Evolutionary conservation across 495 filamentous ascomycete species (phyloP).

Genomic region (Pseudoneurospora amorphoporcata): DNA sequence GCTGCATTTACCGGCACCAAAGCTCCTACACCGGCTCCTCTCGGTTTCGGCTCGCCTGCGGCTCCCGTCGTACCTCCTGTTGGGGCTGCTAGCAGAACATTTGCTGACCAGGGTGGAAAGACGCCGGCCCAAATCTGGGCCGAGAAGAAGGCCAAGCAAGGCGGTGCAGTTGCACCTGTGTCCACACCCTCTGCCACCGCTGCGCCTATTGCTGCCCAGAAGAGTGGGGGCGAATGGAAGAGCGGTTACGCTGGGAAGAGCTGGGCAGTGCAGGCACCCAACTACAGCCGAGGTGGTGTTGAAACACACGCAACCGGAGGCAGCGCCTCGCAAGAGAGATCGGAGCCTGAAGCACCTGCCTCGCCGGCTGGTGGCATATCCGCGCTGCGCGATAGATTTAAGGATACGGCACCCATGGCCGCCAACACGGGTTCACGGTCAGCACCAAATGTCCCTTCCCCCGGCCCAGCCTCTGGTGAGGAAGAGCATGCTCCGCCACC

Average conservation of each 20-base stretch:
- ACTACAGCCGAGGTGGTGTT: conserved; percentile 55
- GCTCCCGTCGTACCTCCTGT: conserved; percentile 45
- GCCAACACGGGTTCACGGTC: conserved; percentile 35
- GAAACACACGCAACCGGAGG: conserved; percentile 50
- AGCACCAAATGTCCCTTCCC: conserved; percentile 24
- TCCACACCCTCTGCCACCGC: conserved; percentile 29
- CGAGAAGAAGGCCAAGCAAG: conserved; percentile 82
- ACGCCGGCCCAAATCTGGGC: conserved; percentile 96
- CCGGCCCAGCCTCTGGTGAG: conserved; percentile 16
- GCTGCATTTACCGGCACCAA: conserved; percentile 79
- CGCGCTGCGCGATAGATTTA: conserved; percentile 68
- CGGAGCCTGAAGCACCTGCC: conserved; percentile 27
- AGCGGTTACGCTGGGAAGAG: conserved; percentile 80
- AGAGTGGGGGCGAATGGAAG: conserved; percentile 73
- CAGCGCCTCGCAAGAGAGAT: conserved; percentile 31
- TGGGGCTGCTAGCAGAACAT: conserved; percentile 77
- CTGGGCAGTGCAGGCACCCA: conserved; percentile 73
- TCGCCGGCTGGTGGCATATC: conserved; percentile 51
- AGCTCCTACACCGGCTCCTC: conserved; percentile 62
- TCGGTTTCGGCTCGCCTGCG: conserved; percentile 44
- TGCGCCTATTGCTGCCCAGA: conserved; percentile 51
- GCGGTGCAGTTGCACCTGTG: conserved; percentile 39
- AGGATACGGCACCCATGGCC: conserved; percentile 54
- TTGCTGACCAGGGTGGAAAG: conserved; percentile 90
- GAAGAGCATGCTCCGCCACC: conserved; percentile 39